phyloP scores from a whole-genome alignment of 345 rosid species.

The Nasturtium officinale region DNA sequence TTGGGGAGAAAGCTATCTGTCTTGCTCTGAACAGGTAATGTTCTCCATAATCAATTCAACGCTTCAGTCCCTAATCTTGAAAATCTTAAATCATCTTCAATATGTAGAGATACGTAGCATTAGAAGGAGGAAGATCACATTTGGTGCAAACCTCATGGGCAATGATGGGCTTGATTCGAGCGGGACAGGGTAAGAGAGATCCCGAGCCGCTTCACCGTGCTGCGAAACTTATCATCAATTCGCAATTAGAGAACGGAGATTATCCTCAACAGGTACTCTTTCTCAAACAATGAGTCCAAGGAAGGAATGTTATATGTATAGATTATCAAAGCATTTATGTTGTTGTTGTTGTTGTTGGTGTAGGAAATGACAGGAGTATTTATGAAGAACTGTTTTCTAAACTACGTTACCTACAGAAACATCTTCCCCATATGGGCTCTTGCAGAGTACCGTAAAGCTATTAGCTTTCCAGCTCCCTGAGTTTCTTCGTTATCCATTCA shows the following conservation, averaged over 20 bases:
- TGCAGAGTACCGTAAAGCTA: slow-evolving; percentile 36
- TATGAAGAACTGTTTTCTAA: neutral
- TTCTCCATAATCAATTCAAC: neutral
- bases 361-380: slow-evolving; percentile 55
- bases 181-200: slow-evolving; percentile 56
- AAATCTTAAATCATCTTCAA: neutral
- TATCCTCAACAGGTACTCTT: slow-evolving; percentile 54
- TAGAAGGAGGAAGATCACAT: slow-evolving; percentile 44
- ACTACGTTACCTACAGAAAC: neutral
- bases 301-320: neutral
- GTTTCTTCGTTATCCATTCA: too few relatives aligned
- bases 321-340: neutral
- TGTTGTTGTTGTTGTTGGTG: neutral
- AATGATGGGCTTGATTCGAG: slow-evolving; percentile 43
- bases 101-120: slow-evolving; percentile 40
- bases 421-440: neutral
- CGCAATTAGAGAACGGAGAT: slow-evolving; percentile 59
- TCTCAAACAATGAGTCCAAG: too few relatives aligned
- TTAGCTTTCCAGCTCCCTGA: neutral
- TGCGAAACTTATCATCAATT: slow-evolving; percentile 63
- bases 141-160: slow-evolving; percentile 52
- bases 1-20: slow-evolving; percentile 39
- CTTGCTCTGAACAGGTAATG: slow-evolving; percentile 30
- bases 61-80: neutral
- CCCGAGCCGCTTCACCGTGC: slow-evolving; percentile 53